phyloP scores from a whole-genome alignment of 2,329 filamentous ascomycete genomes.

The Ophiostoma novo-ulmi region DNA sequence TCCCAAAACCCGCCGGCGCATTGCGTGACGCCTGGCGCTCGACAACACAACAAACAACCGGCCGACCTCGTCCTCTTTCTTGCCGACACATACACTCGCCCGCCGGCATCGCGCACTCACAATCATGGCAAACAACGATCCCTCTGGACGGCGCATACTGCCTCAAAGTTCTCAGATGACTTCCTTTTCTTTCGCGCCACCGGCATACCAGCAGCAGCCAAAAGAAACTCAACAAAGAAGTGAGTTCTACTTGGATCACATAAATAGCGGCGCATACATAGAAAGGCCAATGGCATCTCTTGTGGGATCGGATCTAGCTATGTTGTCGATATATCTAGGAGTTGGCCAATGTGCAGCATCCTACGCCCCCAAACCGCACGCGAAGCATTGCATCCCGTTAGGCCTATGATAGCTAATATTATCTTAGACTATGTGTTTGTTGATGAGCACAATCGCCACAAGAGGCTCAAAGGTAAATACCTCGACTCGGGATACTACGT shows the following conservation, averaged over 20 bases:
- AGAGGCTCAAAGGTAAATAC: slow-evolving; percentile 78
- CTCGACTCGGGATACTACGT: not conserved
- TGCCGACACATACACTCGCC: not conserved
- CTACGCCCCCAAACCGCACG: not conserved
- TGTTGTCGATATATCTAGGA: not conserved
- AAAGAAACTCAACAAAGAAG: slow-evolving; percentile 80
- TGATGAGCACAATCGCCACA: slow-evolving; percentile 97
- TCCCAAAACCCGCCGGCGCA: slow-evolving; percentile 22
- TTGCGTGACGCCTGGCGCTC: slow-evolving; percentile 22
- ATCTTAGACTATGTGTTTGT: slow-evolving; percentile 91
- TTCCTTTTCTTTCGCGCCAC: slow-evolving; percentile 69
- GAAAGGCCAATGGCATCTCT: not conserved
- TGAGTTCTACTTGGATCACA: slow-evolving; percentile 34
- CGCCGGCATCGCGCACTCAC: slow-evolving; percentile 7
- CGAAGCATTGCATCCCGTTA: not conserved
- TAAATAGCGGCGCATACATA: not conserved
- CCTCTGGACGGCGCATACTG: slow-evolving; percentile 56
- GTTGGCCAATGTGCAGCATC: not conserved
- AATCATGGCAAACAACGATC: slow-evolving; percentile 57
- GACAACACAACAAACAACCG: not conserved
- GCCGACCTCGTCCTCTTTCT: not conserved
- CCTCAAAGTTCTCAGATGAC: slow-evolving; percentile 67
- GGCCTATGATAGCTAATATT: slow-evolving; percentile 30
- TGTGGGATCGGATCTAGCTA: not conserved
- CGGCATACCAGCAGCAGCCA: slow-evolving; percentile 52